Evolutionary conservation across 106 monocot species (phyloP), one percentile per base, ranked within the genome.

Genomic region (Agapanthus africanus): DNA sequence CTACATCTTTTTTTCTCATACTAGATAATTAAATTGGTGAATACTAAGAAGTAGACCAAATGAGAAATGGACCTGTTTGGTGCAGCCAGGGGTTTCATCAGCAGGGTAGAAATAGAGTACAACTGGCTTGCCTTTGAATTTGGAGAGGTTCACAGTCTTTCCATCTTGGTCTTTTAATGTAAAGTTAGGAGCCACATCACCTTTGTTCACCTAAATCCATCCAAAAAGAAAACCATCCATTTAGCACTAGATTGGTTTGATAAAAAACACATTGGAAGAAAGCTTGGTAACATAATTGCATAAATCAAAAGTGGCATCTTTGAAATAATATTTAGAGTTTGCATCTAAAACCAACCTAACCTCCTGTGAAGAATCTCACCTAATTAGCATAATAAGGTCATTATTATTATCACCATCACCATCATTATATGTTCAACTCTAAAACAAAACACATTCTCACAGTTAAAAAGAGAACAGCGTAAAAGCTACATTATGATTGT

Each of bases 21-120:
- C n/a, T n/a, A n/a, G n/a, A n/a, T n/a, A n/a, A n/a, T n/a, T n/a
- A n/a, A n/a, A n/a, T n/a, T n/a, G n/a, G n/a, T n/a, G n/a, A n/a
- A n/a, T n/a, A n/a, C n/a, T n/a, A n/a, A n/a, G n/a, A n/a, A n/a
- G n/a, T 61, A 2, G 60, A 61, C 31, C 41, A 67, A 56, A 59
- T 13, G 40, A 32, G 34, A 34, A 18, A 34, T 16, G 32, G 21
- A 86, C 95, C 91, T 95, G 72, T 79, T 95, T 95, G 40, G 95
- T 95, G 80, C 95, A 95, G 1, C 91, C 95, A 37, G 95, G 95
- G 6, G 82, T 82, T 57, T 95, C 95, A 74, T 95, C 95, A 4
- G 91, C 95, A 9, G 95, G 95, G 76, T 95, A 95, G 77, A 95
- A 95, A 76, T 95, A 95, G 51, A 95, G 70, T n/a, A 95, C 91